Base-by-base conservation (phyloP, 371 early-diverging fungal species). In the Phascolomyces articulosus region DNA sequence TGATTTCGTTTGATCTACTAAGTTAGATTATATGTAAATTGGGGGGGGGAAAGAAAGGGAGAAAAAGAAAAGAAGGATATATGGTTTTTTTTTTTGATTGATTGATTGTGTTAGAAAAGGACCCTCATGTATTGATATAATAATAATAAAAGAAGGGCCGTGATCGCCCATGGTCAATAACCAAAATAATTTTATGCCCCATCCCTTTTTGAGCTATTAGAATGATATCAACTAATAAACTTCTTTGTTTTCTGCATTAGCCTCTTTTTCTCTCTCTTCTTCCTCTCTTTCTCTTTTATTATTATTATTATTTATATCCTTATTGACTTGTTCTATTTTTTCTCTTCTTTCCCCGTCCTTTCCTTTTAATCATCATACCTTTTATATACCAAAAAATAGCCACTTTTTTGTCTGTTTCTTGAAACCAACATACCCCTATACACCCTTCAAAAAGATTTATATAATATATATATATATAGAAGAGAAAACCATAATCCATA, bases 271-370 rank as follows among this genome's bases (percentile, higher is more conserved):
- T 57, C 57, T 57, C 57, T 64, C 34, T 44, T 15, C 58, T 49
- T 64, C n/a, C 38, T 31, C 58, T 31, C 47, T 28, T 28, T 47
- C 58, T 65, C 49, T 65, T 40, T 40, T 40, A 54, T 20, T 24
- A 23, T n/a, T n/a, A n/a, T n/a, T 40, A 20, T 40, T 40, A 20
- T 38, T 51, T 58, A 11, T 38, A 4, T 65, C 21, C 24, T 16
- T 49, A 1, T 34, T 34, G 6, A 34, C 16, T 44, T 31, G 11
- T 38, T 29, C 28, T 27, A 51, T 55, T 27, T n/a, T 48, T 47
- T 41, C 66, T 62, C 29, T 31, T 44, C 44, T 40, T 41, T 47
- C 62, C 65, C 65, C 51, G 59, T 65, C 65, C 64, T 49, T 68
- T 68, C 69, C 63, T 68, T 64, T n/a, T n/a, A n/a, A n/a, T n/a